A percentile compares a stretch with the other conserved stretches of the same genome.
phyloP scores from a whole-genome alignment of 225 moss, liverwort and hornwort species.

The Sphagnum contortum region DNA sequence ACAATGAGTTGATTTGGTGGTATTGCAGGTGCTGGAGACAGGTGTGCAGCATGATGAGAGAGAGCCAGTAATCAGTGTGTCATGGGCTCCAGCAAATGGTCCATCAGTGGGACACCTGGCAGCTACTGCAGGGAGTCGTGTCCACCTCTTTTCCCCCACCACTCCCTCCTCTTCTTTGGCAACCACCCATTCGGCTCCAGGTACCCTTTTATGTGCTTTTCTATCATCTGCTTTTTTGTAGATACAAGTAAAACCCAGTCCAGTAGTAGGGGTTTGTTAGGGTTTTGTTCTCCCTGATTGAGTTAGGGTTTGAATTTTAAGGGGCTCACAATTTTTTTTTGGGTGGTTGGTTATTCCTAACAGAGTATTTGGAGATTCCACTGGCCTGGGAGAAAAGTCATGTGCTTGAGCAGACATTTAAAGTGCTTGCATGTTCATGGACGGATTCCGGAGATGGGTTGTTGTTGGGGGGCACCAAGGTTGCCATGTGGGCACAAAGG shows the following conservation, averaged over 20 bases:
- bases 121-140: constrained; percentile 50
- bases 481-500: constrained; percentile 72
- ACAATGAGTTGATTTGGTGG: too few species aligned
- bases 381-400: constrained; percentile 71
- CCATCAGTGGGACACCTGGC: constrained; percentile 70
- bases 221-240: background rate
- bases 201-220: constrained; percentile 11
- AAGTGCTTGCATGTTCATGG: constrained; percentile 73
- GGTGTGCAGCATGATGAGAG: constrained; percentile 20
- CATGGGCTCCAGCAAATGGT: constrained; percentile 71
- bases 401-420: constrained; percentile 58
- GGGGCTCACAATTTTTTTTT: background rate
- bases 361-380: constrained; percentile 60
- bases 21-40: constrained; percentile 50
- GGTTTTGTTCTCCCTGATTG: background rate
- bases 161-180: constrained; percentile 21
- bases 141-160: constrained; percentile 61
- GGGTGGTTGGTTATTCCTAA: background rate
- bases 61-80: constrained; percentile 52
- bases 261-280: background rate
- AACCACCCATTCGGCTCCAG: constrained; percentile 32
- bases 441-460: constrained; percentile 94
- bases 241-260: background rate
- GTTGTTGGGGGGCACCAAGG: constrained; percentile 63
- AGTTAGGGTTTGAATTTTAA: background rate